A percentile compares a stretch with the other conserved stretches of the same genome.
phyloP scores from a whole-genome alignment of 2,329 filamentous ascomycete species.

The Monosporascus sp. region DNA sequence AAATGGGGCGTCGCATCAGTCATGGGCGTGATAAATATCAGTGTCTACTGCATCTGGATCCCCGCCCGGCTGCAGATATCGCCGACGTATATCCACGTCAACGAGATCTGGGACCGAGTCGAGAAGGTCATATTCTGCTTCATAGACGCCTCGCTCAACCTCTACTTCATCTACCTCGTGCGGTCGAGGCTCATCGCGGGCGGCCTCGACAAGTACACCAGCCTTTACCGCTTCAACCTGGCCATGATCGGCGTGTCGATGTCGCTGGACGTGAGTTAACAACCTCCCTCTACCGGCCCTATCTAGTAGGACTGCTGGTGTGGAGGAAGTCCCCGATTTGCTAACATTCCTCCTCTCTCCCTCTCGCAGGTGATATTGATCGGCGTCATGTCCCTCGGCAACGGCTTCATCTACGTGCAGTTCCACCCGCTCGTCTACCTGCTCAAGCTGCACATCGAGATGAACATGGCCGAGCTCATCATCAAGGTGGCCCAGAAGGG shows the following conservation, averaged over 20 bases:
- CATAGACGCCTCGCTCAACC: slow-evolving; percentile 36
- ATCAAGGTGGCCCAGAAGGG: slow-evolving; percentile 18
- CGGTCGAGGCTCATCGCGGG: slow-evolving; percentile 35
- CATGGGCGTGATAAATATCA: slow-evolving; percentile 37
- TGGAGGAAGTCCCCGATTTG: too few relatives aligned
- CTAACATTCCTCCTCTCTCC: neutral
- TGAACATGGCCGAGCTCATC: slow-evolving; percentile 40
- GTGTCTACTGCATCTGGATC: slow-evolving; percentile 41
- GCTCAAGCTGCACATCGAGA: slow-evolving; percentile 40
- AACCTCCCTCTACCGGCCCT: too few relatives aligned
- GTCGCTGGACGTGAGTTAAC: slow-evolving; percentile 32
- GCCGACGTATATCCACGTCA: slow-evolving; percentile 30
- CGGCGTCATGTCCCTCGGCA: slow-evolving; percentile 33
- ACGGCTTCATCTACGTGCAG: slow-evolving; percentile 37
- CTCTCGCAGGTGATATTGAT: slow-evolving; percentile 19
- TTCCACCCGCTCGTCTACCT: slow-evolving; percentile 39
- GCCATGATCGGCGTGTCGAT: slow-evolving; percentile 34
- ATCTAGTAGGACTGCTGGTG: too few relatives aligned
- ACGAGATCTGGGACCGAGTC: slow-evolving; percentile 39
- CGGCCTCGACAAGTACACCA: slow-evolving; percentile 37
- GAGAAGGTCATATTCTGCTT: slow-evolving; percentile 38
- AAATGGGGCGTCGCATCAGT: slow-evolving; percentile 33
- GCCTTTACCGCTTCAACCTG: slow-evolving; percentile 35
- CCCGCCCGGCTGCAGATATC: slow-evolving; percentile 34
- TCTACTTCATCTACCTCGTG: slow-evolving; percentile 37